phyloP scores from a whole-genome alignment of 1,139 yeast species.

The Zygosaccharomyces pseudobailii region DNA sequence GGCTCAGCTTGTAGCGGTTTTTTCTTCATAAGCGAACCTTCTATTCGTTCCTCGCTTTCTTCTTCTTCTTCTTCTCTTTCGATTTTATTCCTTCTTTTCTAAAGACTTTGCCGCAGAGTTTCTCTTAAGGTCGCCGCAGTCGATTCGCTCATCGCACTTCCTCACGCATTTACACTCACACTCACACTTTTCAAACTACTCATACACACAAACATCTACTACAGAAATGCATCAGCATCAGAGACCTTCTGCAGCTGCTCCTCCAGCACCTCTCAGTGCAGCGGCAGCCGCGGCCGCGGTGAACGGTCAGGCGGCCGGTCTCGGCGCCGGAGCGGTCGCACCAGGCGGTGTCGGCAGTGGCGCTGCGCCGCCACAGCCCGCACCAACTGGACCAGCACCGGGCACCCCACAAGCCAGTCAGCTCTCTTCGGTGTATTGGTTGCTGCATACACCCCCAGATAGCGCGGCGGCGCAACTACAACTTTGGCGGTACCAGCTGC shows the following conservation, averaged over 20 bases:
- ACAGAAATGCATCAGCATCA: constrained; percentile 1
- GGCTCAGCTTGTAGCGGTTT: not conserved
- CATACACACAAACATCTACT: not conserved
- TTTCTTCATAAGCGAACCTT: not conserved
- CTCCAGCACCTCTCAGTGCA: not conserved
- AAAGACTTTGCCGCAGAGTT: not conserved
- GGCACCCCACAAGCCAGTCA: not conserved
- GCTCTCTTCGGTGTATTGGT: constrained; percentile 1
- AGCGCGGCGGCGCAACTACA: constrained; percentile 7
- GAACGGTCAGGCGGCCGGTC: not conserved
- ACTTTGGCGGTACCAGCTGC: constrained; percentile 6
- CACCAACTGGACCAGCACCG: not conserved
- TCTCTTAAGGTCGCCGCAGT: not conserved
- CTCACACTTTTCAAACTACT: not conserved
- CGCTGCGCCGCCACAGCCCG: not conserved
- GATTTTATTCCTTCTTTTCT: not conserved
- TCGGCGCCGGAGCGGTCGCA: not conserved
- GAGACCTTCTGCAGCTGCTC: constrained; percentile 1
- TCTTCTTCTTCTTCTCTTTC: too few species aligned
- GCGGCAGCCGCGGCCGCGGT: not conserved
- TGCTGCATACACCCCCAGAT: constrained; percentile 3
- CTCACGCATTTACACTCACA: not conserved
- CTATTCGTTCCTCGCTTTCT: too few species aligned
- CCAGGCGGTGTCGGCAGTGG: not conserved
- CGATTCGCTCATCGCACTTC: not conserved